Conservation (phyloP, 768 basidiomycete species). For the Leccinellum luteum region DNA sequence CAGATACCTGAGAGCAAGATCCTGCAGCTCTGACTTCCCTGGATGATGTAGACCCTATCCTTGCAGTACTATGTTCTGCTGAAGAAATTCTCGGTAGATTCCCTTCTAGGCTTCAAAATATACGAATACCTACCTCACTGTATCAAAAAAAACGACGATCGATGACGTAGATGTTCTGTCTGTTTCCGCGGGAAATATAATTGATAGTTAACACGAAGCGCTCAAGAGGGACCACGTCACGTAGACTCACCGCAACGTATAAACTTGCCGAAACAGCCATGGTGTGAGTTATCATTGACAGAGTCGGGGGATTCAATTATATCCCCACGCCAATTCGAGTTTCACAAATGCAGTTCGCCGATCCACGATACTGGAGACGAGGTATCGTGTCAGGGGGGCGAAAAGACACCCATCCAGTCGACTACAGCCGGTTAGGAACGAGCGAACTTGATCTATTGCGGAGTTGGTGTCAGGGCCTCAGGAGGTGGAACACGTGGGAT, state of each 20-base stretch:
- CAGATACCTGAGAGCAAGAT: background rate
- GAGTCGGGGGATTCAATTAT: background rate
- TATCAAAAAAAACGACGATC: background rate
- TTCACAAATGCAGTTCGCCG: no score
- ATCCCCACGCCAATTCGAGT: background rate
- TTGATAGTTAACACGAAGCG: no score
- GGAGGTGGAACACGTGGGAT: background rate
- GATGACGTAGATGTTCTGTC: background rate
- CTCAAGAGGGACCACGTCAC: no score
- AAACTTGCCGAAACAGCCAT: background rate
- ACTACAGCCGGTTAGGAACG: no score
- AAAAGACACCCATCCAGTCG: no score
- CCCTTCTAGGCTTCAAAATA: background rate
- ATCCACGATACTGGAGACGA: no score
- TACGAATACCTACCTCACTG: background rate
- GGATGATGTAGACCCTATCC: background rate
- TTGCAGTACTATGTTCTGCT: background rate
- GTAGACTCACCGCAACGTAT: background rate
- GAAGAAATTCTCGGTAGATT: background rate
- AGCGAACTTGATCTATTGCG: background rate
- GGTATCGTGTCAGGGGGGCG: no score
- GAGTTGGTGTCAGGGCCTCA: background rate
- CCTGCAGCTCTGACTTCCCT: background rate
- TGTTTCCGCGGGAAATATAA: background rate
- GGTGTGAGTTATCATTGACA: background rate